A percentile compares a stretch with the other conserved stretches of the same genome.
phyloP scores from a whole-genome alignment of 305 asterid species.

The Solanum aculeatissimum region DNA sequence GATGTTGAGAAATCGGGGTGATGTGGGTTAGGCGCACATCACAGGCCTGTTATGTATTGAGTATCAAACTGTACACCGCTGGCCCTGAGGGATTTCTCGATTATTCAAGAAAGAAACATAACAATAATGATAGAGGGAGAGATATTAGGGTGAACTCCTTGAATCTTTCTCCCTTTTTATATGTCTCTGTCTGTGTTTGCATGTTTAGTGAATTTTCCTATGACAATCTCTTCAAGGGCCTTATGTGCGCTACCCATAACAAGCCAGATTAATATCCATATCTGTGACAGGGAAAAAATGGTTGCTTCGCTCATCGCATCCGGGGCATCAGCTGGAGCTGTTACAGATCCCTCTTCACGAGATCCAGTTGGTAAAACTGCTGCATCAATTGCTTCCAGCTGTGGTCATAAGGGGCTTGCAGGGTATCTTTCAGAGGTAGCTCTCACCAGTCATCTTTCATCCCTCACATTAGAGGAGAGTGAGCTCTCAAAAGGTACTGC shows the following conservation, averaged over 20 bases:
- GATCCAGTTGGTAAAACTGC: slow-evolving; percentile 81
- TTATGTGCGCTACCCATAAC: not conserved
- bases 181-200: not conserved
- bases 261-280: not conserved
- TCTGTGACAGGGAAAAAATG: slow-evolving; percentile 76
- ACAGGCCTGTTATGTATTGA: not conserved
- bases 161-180: not conserved
- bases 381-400: slow-evolving; percentile 63
- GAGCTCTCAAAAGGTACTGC: slow-evolving; percentile 82
- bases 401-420: slow-evolving; percentile 84
- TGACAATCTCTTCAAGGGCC: not conserved
- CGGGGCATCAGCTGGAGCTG: slow-evolving; percentile 92
- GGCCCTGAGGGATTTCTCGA: not conserved
- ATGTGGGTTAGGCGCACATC: not conserved
- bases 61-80: not conserved
- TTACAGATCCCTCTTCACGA: slow-evolving; percentile 73
- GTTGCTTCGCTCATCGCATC: slow-evolving; percentile 93
- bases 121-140: not conserved
- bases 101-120: not conserved
- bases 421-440: slow-evolving; percentile 92
- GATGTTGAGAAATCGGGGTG: not conserved
- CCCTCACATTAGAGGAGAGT: slow-evolving; percentile 62
- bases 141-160: not conserved
- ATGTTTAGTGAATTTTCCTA: not conserved
- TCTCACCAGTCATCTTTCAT: slow-evolving; percentile 77